Conservation (phyloP, 2,329 filamentous ascomycete species). For the Cadophora sp. region DNA sequence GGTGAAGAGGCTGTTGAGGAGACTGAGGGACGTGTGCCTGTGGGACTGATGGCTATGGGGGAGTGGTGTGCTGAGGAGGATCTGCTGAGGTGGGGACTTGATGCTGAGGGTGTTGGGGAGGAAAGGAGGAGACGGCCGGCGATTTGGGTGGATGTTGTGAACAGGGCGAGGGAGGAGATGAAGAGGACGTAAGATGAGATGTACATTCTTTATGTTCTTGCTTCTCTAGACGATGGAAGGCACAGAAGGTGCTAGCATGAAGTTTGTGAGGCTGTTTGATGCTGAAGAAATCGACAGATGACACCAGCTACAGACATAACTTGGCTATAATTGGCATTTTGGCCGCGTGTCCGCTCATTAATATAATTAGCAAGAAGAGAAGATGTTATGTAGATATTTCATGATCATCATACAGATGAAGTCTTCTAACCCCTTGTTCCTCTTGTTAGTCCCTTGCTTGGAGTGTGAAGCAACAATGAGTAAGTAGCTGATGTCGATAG, state of each 20-base stretch:
- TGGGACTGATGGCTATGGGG: constrained; percentile 67
- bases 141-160: constrained; percentile 34
- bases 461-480: no score
- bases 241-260: neutral
- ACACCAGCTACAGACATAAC: no score
- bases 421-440: no score
- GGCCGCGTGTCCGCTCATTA: neutral
- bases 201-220: neutral
- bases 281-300: neutral
- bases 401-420: no score
- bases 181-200: constrained; percentile 4
- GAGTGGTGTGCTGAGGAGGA: constrained; percentile 72
- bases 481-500: neutral
- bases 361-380: neutral
- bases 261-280: neutral
- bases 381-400: neutral
- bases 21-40: constrained; percentile 61
- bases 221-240: neutral
- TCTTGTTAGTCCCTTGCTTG: no score
- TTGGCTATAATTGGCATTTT: neutral
- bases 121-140: constrained; percentile 26
- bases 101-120: constrained; percentile 51
- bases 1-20: constrained; percentile 27
- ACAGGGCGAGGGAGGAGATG: constrained; percentile 29
- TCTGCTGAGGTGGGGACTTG: constrained; percentile 62